These are phyloP conservation scores for Coprinopsis strossmayeri DNA, from an alignment of 768 basidiomycete genomes.

Conservation along the genomic window DNA sequence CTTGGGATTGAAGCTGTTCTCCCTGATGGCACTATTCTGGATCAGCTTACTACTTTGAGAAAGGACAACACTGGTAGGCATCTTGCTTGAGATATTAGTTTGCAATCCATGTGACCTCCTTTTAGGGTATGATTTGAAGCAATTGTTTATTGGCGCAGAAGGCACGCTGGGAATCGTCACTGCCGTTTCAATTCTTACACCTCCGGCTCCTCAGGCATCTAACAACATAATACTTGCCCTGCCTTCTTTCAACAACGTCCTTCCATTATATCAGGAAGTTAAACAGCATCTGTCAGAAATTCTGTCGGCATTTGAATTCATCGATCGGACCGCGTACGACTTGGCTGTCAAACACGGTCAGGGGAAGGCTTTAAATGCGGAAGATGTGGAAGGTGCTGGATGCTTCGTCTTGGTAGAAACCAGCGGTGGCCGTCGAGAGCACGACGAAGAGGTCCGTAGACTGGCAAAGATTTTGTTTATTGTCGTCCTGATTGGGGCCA, in stretches of 20 bases:
- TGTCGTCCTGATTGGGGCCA: neutral
- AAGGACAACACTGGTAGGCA: conserved; percentile 91
- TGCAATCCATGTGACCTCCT: neutral
- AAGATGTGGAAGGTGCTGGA: conserved; percentile 70
- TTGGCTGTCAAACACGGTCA: conserved; percentile 81
- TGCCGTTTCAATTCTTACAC: conserved; percentile 89
- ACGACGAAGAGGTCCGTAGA: conserved; percentile 82
- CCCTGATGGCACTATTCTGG: conserved; percentile 87
- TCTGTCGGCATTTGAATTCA: conserved; percentile 95
- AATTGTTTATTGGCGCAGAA: conserved; percentile 96
- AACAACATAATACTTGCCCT: conserved; percentile 92
- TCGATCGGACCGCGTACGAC: conserved; percentile 82
- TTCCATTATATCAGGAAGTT: conserved; percentile 76
- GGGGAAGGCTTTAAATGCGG: conserved; percentile 65
- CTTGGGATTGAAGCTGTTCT: conserved; percentile 94
- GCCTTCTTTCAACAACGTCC: conserved; percentile 80
- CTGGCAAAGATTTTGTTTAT: too few species aligned
- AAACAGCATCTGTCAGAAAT: conserved; percentile 88
- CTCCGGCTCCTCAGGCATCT: conserved; percentile 72
- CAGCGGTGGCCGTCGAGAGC: conserved; percentile 85
- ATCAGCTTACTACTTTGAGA: conserved; percentile 81
- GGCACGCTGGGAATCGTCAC: conserved; percentile 96
- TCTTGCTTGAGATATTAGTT: conserved; percentile 6
- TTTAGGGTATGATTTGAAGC: conserved; percentile 93
- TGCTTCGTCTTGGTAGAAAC: conserved; percentile 95